Evolutionary conservation across 495 filamentous ascomycete genomes (phyloP), one percentile per base, ranked within the genome.

Genomic region (Penicillium chermesinum): DNA sequence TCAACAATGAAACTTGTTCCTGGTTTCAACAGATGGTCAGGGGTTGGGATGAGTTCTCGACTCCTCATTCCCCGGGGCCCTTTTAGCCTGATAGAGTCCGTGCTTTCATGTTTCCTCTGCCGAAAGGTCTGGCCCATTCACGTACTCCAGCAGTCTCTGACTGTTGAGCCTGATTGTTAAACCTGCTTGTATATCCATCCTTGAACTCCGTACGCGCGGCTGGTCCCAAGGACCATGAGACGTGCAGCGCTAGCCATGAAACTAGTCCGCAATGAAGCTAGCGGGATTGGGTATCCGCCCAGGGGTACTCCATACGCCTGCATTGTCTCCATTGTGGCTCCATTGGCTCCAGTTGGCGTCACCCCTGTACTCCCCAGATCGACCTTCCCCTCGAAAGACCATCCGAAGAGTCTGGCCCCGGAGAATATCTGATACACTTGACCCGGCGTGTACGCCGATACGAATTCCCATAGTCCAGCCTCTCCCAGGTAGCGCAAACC

Each of bases 401-500:
- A 18, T 41, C 22, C 18, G 34, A 2, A 39, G 18, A 39, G 37
- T 30, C 25, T 30, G 25, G 25, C 37, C 7, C 22, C 53, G 56
- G 53, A 56, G 53, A 54, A 57, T 52, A 54, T 47, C 25, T 20
- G 12, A 12, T 10, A 20, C 6, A 15, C 10, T 43, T 53, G 35
- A 30, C 20, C 16, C 41, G 14, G 10, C 6, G 41, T 22, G 44
- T 32, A 41, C n/a, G n/a, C n/a, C n/a, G n/a, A n/a, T n/a, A n/a
- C n/a, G n/a, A n/a, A n/a, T n/a, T n/a, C n/a, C n/a, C 44, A 50
- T 44, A 18, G 36, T 41, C 59, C 59, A 59, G 55, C 53, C 56
- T 52, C 44, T 13, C 12, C 13, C 8, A 27, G 7, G 25, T 5
- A 18, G 39, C 9, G 13, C 8, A 20, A 15, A 3, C 58, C 58